A percentile compares a stretch with the other conserved stretches of the same genome.
phyloP scores from a whole-genome alignment of 768 basidiomycete genomes.

The Trametes meyenii region DNA sequence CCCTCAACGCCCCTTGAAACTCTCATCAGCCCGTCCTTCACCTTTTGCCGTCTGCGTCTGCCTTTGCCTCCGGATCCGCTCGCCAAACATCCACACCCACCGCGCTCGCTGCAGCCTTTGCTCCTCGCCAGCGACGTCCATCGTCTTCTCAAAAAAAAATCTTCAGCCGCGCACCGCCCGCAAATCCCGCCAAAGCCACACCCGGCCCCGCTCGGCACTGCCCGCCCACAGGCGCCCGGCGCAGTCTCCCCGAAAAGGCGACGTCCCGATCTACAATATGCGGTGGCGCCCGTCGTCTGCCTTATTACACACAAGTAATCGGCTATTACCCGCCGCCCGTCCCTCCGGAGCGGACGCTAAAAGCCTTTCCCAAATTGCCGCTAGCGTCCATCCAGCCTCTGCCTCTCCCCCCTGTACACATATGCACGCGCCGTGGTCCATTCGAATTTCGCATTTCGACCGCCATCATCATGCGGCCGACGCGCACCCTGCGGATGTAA shows the following conservation, averaged over 20 bases:
- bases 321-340: background rate
- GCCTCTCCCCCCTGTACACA: background rate
- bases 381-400: background rate
- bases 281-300: background rate
- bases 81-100: background rate
- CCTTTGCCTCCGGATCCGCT: slow-evolving; percentile 14
- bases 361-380: slow-evolving; percentile 16
- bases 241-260: slow-evolving; percentile 19
- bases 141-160: background rate
- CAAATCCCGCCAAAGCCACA: background rate
- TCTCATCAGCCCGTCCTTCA: slow-evolving; percentile 17
- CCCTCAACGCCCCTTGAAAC: slow-evolving; percentile 32
- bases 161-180: background rate
- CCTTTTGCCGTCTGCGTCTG: slow-evolving; percentile 23
- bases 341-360: slow-evolving; percentile 10
- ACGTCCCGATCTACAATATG: slow-evolving; percentile 9
- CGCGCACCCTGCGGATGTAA: no score
- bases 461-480: background rate
- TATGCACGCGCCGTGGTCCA: no score
- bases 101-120: no score
- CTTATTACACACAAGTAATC: slow-evolving; percentile 20
- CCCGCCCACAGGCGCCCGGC: slow-evolving; percentile 4
- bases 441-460: no score
- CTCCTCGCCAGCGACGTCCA: background rate
- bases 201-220: background rate